phyloP scores from a whole-genome alignment of 2,329 filamentous ascomycete genomes.

The Penicillium sp. region DNA sequence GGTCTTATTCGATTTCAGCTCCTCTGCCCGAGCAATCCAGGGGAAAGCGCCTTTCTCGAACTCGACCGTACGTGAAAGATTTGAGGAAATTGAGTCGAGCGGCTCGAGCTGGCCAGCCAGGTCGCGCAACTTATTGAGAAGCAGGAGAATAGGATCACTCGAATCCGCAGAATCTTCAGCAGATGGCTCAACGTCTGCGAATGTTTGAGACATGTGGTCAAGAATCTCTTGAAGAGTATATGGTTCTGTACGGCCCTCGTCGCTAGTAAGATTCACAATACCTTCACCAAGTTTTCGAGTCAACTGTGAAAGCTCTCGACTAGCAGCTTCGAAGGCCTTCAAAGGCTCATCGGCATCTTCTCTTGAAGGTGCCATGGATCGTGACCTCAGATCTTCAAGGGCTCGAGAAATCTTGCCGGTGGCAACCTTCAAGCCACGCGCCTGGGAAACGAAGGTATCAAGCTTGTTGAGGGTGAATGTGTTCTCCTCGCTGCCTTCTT shows the following conservation, averaged over 20 bases:
- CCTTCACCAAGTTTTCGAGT: slow-evolving; percentile 69
- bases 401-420: slow-evolving; percentile 77
- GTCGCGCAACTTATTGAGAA: slow-evolving; percentile 68
- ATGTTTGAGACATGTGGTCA: slow-evolving; percentile 55
- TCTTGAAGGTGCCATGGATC: slow-evolving; percentile 73
- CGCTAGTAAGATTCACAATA: slow-evolving; percentile 68
- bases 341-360: slow-evolving; percentile 70
- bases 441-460: slow-evolving; percentile 73
- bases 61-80: slow-evolving; percentile 74
- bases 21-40: slow-evolving; percentile 80
- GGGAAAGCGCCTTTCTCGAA: slow-evolving; percentile 78
- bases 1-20: slow-evolving; percentile 80
- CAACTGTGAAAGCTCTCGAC: slow-evolving; percentile 68
- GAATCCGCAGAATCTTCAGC: slow-evolving; percentile 33
- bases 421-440: slow-evolving; percentile 81
- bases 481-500: slow-evolving; percentile 70
- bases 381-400: slow-evolving; percentile 74
- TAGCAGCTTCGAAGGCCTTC: slow-evolving; percentile 68
- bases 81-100: slow-evolving; percentile 70
- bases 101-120: slow-evolving; percentile 69
- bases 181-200: slow-evolving; percentile 28
- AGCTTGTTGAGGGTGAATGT: slow-evolving; percentile 71
- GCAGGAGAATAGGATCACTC: slow-evolving; percentile 69
- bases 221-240: slow-evolving; percentile 71
- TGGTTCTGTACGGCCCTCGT: slow-evolving; percentile 72